Evolutionary conservation across 1,139 yeast species (phyloP).

Genomic region (Saccharomyces uvarum): DNA sequence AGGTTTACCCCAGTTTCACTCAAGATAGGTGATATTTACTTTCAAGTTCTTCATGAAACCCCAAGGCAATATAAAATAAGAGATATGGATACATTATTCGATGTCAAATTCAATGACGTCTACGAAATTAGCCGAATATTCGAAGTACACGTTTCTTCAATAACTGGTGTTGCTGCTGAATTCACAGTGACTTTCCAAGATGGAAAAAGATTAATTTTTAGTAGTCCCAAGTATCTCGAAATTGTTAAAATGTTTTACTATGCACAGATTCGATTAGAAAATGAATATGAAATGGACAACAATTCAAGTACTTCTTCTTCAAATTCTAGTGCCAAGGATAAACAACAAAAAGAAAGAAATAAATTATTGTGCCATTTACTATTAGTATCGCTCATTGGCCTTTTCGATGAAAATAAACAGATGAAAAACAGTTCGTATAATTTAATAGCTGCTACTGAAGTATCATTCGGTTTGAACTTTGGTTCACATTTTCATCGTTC

Average conservation of each 20-base stretch:
- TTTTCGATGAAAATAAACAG: constrained; percentile 50
- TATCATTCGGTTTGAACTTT: constrained; percentile 52
- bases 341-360: constrained; percentile 6
- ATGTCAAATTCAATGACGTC: constrained; percentile 45
- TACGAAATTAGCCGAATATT: constrained; percentile 45
- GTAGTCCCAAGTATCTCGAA: constrained; percentile 57
- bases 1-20: constrained; percentile 50
- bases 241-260: constrained; percentile 63
- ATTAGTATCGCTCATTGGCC: constrained; percentile 60
- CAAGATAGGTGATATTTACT: constrained; percentile 61
- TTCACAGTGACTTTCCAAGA: constrained; percentile 50
- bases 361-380: constrained; percentile 46
- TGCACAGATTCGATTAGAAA: constrained; percentile 46
- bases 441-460: constrained; percentile 56
- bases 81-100: constrained; percentile 20
- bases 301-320: constrained; percentile 9
- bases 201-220: constrained; percentile 42
- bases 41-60: constrained; percentile 45
- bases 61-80: constrained; percentile 35
- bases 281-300: constrained; percentile 30
- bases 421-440: constrained; percentile 60
- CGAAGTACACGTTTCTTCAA: constrained; percentile 46
- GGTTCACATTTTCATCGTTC: constrained; percentile 54
- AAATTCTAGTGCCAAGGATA: constrained; percentile 10
- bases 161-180: constrained; percentile 46